Percentiles rank a stretch among this genome's conserved stretches.
phyloP scores from a whole-genome alignment of 2,329 filamentous ascomycete genomes.

The Emergomyces africanus region DNA sequence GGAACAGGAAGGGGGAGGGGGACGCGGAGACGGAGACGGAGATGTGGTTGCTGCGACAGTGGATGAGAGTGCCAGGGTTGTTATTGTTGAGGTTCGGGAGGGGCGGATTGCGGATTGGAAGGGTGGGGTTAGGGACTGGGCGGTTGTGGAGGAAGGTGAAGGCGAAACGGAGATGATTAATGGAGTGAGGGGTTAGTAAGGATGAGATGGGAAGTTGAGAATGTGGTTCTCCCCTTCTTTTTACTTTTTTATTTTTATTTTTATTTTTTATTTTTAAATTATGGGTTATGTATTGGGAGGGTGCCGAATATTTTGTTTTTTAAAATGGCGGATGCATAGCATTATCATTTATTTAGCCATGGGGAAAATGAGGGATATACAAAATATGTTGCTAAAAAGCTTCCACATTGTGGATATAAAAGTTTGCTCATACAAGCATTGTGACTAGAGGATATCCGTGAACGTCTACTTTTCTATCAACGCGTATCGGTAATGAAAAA shows the following conservation, averaged over 20 bases:
- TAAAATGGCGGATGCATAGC: background rate
- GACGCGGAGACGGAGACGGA: slow-evolving; percentile 15
- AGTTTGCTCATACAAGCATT: background rate
- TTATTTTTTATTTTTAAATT: background rate
- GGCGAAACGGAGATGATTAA: background rate
- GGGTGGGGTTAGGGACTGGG: slow-evolving; percentile 77
- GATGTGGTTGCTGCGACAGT: slow-evolving; percentile 48
- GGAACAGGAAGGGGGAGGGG: slow-evolving; percentile 13
- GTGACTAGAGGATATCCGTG: background rate
- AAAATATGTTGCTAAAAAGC: background rate
- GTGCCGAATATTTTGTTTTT: no score
- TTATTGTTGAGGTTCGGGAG: slow-evolving; percentile 71
- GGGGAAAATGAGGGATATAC: background rate
- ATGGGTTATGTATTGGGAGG: no score
- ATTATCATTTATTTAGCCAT: background rate
- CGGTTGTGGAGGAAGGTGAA: slow-evolving; percentile 25
- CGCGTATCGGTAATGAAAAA: no score
- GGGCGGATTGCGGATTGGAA: slow-evolving; percentile 92
- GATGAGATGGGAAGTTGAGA: background rate
- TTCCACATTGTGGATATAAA: background rate
- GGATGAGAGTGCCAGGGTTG: slow-evolving; percentile 66
- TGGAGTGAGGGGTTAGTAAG: background rate
- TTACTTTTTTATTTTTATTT: background rate
- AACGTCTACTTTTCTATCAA: no score
- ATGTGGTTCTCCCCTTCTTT: background rate